These are phyloP conservation scores for Pascua sp. DNA, from an alignment of 1,284 basidiomycete species.

Conservation along the genomic window DNA sequence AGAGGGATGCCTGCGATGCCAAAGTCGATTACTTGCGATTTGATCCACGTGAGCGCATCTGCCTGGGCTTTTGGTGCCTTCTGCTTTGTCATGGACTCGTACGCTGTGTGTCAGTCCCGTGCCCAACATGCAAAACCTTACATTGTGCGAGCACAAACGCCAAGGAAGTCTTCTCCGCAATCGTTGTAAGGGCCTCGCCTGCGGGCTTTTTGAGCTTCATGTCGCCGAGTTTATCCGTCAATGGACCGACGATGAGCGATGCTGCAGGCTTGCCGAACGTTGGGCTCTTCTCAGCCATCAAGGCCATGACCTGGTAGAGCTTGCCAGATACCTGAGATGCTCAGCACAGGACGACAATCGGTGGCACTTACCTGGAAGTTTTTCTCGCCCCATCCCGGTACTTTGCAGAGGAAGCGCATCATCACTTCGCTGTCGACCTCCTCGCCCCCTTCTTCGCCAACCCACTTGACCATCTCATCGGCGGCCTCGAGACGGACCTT, in stretches of 20 bases:
- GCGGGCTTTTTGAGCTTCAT: conserved; percentile 95
- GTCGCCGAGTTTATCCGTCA: conserved; percentile 94
- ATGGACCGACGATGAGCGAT: conserved; percentile 75
- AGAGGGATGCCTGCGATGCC: conserved; percentile 84
- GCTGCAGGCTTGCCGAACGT: conserved; percentile 82
- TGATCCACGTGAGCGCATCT: conserved; percentile 87
- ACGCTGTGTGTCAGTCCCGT: conserved; percentile 56
- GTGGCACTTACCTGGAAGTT: conserved; percentile 81
- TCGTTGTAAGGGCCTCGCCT: conserved; percentile 76
- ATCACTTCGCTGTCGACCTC: conserved; percentile 84
- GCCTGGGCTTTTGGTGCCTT: conserved; percentile 97
- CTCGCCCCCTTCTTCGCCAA: conserved; percentile 60
- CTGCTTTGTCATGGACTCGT: conserved; percentile 84
- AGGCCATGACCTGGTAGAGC: conserved; percentile 69
- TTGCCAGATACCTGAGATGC: conserved; percentile 73
- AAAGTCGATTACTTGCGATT: conserved; percentile 84
- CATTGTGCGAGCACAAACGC: conserved; percentile 93
- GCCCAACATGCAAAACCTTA: conserved; percentile 44
- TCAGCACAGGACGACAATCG: background rate
- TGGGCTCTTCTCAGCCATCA: conserved; percentile 73
- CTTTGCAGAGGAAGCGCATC: conserved; percentile 85
- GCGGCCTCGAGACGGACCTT: conserved; percentile 84
- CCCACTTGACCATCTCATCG: conserved; percentile 81
- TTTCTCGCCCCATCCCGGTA: conserved; percentile 91
- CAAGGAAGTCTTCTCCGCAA: conserved; percentile 88